Evolutionary conservation across 306 rosid genomes (phyloP).

Genomic region (Prunus padus): DNA sequence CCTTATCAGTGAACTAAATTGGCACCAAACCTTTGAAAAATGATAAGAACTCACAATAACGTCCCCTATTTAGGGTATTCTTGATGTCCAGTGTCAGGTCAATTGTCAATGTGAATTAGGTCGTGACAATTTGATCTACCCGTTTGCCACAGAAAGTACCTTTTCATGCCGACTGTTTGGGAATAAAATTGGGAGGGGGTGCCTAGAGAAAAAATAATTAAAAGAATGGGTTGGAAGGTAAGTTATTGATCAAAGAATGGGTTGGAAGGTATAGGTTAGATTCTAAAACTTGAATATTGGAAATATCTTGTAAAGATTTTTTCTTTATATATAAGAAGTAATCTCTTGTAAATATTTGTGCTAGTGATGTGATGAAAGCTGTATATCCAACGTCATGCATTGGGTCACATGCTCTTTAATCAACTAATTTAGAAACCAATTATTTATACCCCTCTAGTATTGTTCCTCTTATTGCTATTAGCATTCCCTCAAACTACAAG

Average conservation of each 20-base stretch:
- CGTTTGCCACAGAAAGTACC: neutral
- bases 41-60: neutral
- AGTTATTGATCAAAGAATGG: neutral
- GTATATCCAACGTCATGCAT: neutral
- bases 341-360: neutral
- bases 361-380: neutral
- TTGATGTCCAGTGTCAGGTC: neutral
- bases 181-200: neutral
- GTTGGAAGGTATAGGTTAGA: neutral
- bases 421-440: neutral
- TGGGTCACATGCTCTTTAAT: neutral
- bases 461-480: neutral
- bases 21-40: neutral
- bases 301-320: neutral
- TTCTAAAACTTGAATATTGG: neutral
- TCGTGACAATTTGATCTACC: neutral
- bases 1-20: neutral
- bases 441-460: neutral
- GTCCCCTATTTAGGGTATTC: neutral
- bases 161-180: neutral
- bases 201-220: neutral
- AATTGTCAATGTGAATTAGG: neutral
- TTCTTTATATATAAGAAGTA: neutral
- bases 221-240: neutral
- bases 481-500: neutral